A percentile compares a stretch with the other conserved stretches of the same genome.
Conservation (phyloP, 805 yeast genomes). For the Grigorovia transvaalensis region DNA sequence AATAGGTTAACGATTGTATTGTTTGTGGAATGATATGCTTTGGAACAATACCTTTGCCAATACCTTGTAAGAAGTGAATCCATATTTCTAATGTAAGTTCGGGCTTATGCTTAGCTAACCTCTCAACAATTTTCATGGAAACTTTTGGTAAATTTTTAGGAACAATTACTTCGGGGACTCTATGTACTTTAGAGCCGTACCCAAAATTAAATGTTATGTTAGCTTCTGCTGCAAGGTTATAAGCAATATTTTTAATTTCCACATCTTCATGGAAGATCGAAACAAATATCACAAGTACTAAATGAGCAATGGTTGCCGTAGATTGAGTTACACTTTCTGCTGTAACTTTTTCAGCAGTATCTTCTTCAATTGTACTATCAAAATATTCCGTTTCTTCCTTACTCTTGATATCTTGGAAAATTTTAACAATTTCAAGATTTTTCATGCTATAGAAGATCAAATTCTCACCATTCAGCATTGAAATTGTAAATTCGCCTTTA, state of each 20-base stretch:
- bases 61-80: slow-evolving; percentile 20
- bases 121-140: slow-evolving; percentile 44
- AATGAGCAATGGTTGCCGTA: slow-evolving; percentile 43
- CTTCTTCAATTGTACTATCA: slow-evolving; percentile 6
- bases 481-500: slow-evolving; percentile 41
- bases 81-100: slow-evolving; percentile 47
- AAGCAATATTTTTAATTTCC: slow-evolving; percentile 53
- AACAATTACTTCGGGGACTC: slow-evolving; percentile 50
- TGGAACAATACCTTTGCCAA: slow-evolving; percentile 16
- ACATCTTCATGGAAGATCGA: slow-evolving; percentile 54
- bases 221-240: slow-evolving; percentile 49
- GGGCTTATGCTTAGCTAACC: slow-evolving; percentile 49
- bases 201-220: slow-evolving; percentile 50
- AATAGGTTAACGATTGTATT: slow-evolving; percentile 41
- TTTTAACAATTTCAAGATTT: slow-evolving; percentile 56
- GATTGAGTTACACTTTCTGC: slow-evolving; percentile 11
- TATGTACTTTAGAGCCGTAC: slow-evolving; percentile 45
- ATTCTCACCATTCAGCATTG: slow-evolving; percentile 26
- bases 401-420: slow-evolving; percentile 57
- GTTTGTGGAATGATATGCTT: slow-evolving; percentile 17
- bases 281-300: slow-evolving; percentile 54
- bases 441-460: slow-evolving; percentile 40
- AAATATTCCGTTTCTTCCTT: slow-evolving; percentile 33
- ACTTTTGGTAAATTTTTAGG: slow-evolving; percentile 60
- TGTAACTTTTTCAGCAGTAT: neutral